A percentile compares a stretch with the other conserved stretches of the same genome.
Evolutionary conservation across 2,329 filamentous ascomycete genomes (phyloP).

Genomic region (Chaetothyriales sp.): DNA sequence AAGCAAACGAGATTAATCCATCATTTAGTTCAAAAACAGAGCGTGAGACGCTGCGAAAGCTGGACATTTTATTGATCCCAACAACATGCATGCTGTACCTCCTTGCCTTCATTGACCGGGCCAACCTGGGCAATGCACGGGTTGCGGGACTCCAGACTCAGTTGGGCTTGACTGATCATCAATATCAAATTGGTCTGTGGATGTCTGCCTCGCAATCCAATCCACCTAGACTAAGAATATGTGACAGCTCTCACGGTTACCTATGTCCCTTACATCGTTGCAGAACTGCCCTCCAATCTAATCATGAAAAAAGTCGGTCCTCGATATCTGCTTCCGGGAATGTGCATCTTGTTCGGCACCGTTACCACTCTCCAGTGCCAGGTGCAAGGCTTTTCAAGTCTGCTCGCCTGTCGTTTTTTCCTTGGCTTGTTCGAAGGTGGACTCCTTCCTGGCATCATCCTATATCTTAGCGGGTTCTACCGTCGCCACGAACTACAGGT

Average conservation of each 20-base stretch:
- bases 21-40: no score
- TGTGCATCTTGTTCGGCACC: slow-evolving; percentile 15
- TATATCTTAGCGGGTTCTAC: slow-evolving; percentile 42
- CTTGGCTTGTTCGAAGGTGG: slow-evolving; percentile 29
- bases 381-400: slow-evolving; percentile 26
- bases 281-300: slow-evolving; percentile 27
- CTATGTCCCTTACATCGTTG: slow-evolving; percentile 43
- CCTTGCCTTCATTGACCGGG: slow-evolving; percentile 22
- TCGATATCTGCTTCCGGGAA: slow-evolving; percentile 33
- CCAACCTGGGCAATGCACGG: slow-evolving; percentile 24
- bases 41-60: neutral
- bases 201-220: neutral
- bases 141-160: slow-evolving; percentile 19
- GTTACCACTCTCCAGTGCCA: slow-evolving; percentile 9
- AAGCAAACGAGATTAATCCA: no score
- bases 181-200: slow-evolving; percentile 6
- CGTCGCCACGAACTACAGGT: slow-evolving; percentile 62
- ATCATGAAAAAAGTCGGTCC: slow-evolving; percentile 34
- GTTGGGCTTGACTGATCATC: slow-evolving; percentile 15
- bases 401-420: slow-evolving; percentile 34
- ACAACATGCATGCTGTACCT: slow-evolving; percentile 27
- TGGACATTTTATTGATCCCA: slow-evolving; percentile 36
- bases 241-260: slow-evolving; percentile 43
- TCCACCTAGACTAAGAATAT: neutral
- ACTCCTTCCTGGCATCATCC: slow-evolving; percentile 28